Evolutionary conservation across 306 rosid genomes (phyloP), one percentile per base, ranked within the genome.

Genomic region (Cicer yamashitae): DNA sequence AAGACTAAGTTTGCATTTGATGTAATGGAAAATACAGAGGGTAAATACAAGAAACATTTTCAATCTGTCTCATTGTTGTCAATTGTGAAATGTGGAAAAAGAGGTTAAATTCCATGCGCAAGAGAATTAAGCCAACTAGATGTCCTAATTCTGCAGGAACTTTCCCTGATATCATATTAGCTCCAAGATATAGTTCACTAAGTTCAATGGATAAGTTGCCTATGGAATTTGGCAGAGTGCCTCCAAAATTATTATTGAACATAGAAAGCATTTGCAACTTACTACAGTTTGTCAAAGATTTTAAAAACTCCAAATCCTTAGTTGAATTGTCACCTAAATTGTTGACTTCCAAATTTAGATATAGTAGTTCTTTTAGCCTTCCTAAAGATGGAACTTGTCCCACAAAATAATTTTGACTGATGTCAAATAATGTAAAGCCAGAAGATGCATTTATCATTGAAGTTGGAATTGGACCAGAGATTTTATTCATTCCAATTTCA

Each of bases 201-300:
- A 84, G 70, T 8, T 67, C 66, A 63, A 38, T 59, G 45, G 90
- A 78, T 2, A 86, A 81, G 39, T 86, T 84, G 6, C 70, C 81
- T 13, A 73, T 0, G 0, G 37, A 43, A 0, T 39, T 47, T 1
- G 86, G 85, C 3, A 84, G 58, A 10, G 2, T 63, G 20, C 86
- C 88, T 37, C 83, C 79, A 50, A 87, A 84, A 1, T 69, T 69
- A 69, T 84, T 82, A 0, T 0, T 0, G 2, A 4, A 0, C 1
- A 87, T 12, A 20, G 0, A 3, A 0, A 84, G 1, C 0, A 0
- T 0, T 3, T 11, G 0, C 43, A 84, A 12, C 4, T 30, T 25
- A 59, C 73, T 87, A 59, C 83, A 77, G 4, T 84, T 79, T 70
- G 57, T 10, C 56, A 87, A 53, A 4, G 77, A 5, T 8, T 79